Base-by-base conservation (phyloP, 805 yeast species). In the Starmerella potacharoeniae region DNA sequence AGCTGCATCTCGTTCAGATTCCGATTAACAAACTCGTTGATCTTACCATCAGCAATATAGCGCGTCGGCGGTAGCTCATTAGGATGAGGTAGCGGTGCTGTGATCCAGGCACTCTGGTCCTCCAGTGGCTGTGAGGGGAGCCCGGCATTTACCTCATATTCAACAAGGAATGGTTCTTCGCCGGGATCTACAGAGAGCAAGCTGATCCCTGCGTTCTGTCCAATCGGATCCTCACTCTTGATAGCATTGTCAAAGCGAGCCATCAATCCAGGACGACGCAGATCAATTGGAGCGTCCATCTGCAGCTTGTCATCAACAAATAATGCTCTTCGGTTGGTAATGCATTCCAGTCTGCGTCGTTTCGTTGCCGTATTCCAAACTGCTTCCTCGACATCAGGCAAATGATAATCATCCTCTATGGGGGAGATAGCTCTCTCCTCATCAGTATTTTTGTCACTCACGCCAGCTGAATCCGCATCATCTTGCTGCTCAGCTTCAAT, bases 1-100 rank as follows among this genome's bases (percentile, higher is more conserved):
- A 88, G 88, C 70, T 91, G 97, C 75, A 93, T 86, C 59, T 84
- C 78, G 1, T 75, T 71, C 45, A 93, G 82, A 62, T 90, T 93
- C 22, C 77, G 75, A 62, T 78, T 75, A 54, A 86, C 71, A 8
- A 80, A 71, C 14, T 76, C 74, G 55, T 81, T 79, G 49, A 88
- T 72, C 0, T 95, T 95, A 16, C 74, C 73, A 0, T 45, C 35
- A 2, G 64, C 35, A 2, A 60, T 16, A 51, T 62, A 62, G 14
- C 73, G 68, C 0, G 66, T 62, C 6, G 79, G 69, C 2, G 74
- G 66, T 55, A 79, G 74, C 41, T 62, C 68, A 29, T 77, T 75
- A 11, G 68, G 71, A 16, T 67, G 48, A 2, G 67, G 65, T 8
- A 61, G 53, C 9, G 60, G 58, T 10, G 60, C 57, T 2, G 43